phyloP scores from a whole-genome alignment of 305 asterid species.

The Ilex paraguariensis region DNA sequence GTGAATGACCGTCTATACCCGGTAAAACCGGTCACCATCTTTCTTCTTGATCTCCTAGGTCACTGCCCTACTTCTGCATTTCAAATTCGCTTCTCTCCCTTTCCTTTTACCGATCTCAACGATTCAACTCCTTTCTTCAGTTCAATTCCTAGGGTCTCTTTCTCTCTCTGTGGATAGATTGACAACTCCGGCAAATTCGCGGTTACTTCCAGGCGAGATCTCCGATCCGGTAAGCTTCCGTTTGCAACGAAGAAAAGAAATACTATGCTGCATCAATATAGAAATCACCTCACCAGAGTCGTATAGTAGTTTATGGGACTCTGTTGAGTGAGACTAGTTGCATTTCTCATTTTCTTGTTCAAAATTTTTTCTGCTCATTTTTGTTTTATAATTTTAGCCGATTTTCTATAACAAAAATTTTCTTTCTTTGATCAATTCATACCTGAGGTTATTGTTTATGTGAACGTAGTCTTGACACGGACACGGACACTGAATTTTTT shows the following conservation, averaged over 20 bases:
- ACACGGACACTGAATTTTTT: too few species aligned
- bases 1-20: not conserved
- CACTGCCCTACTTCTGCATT: not conserved
- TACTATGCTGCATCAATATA: too few species aligned
- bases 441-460: too few species aligned
- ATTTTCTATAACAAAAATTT: too few species aligned
- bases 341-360: too few species aligned
- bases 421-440: too few species aligned
- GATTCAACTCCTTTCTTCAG: not conserved
- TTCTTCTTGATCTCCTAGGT: not conserved
- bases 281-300: too few species aligned
- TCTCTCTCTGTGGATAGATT: not conserved
- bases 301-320: too few species aligned
- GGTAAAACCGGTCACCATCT: not conserved
- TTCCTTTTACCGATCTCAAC: not conserved
- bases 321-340: too few species aligned
- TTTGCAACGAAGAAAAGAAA: not conserved
- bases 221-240: constrained; percentile 40
- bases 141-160: not conserved
- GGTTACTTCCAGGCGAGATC: constrained; percentile 38
- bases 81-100: not conserved
- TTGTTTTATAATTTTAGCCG: too few species aligned
- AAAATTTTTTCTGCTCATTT: too few species aligned
- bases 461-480: not conserved
- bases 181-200: constrained; percentile 9